A percentile compares a stretch with the other conserved stretches of the same genome.
Evolutionary conservation across 2,329 filamentous ascomycete species (phyloP).

Genomic region (Ramularia endophylla): DNA sequence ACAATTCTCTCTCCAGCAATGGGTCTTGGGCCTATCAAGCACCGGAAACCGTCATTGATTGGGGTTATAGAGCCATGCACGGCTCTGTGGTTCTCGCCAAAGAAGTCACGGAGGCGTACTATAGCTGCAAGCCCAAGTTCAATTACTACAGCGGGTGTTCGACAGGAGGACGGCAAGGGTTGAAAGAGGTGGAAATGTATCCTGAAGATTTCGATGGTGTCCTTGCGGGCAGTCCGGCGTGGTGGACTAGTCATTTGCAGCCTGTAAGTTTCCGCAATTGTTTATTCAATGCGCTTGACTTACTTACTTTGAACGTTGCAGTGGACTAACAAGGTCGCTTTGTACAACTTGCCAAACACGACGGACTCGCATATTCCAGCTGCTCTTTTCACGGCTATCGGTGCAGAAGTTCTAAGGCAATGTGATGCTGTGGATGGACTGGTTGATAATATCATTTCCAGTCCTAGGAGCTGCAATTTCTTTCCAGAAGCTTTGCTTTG

Average conservation of each 20-base stretch:
- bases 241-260: conserved; percentile 47
- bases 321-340: conserved; percentile 41
- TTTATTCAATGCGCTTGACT: no score
- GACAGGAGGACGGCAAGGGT: conserved; percentile 53
- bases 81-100: conserved; percentile 46
- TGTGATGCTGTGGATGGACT: conserved; percentile 49
- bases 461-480: conserved; percentile 42
- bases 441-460: conserved; percentile 45
- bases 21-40: conserved; percentile 35
- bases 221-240: conserved; percentile 47
- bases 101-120: conserved; percentile 44
- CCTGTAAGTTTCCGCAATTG: conserved; percentile 12
- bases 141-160: conserved; percentile 56
- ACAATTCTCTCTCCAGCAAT: conserved; percentile 33
- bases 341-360: conserved; percentile 44
- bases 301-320: not conserved
- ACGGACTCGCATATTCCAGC: conserved; percentile 41
- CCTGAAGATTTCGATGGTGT: conserved; percentile 55
- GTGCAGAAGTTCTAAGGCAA: conserved; percentile 42
- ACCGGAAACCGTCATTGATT: conserved; percentile 35
- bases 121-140: conserved; percentile 38
- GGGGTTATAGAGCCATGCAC: conserved; percentile 40
- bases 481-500: conserved; percentile 40
- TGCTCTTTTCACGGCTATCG: conserved; percentile 41
- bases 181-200: conserved; percentile 49